These are phyloP conservation scores for Ascochyta lentis DNA, from an alignment of 2,329 filamentous ascomycete genomes.

Conservation along the genomic window DNA sequence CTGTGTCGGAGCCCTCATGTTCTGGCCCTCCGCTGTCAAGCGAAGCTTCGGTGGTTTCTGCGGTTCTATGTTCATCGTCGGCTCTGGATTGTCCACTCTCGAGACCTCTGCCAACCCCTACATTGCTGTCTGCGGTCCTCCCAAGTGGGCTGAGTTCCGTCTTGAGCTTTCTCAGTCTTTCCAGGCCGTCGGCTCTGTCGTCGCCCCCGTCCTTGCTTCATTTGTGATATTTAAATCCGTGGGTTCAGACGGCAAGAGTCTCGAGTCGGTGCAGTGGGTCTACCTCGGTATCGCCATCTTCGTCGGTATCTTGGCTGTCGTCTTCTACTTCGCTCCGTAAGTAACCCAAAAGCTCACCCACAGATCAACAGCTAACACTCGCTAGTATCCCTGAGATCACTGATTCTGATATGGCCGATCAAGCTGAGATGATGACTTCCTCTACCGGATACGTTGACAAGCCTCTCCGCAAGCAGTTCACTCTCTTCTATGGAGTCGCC, in stretches of 20 bases:
- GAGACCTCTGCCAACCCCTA: slow-evolving; percentile 82
- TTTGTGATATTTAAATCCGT: slow-evolving; percentile 65
- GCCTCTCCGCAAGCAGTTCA: slow-evolving; percentile 69
- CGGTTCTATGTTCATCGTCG: slow-evolving; percentile 73
- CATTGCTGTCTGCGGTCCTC: slow-evolving; percentile 75
- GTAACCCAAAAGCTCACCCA: not conserved
- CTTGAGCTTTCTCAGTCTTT: slow-evolving; percentile 80
- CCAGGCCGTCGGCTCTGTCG: slow-evolving; percentile 76
- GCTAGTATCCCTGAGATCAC: slow-evolving; percentile 69
- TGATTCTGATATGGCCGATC: slow-evolving; percentile 66
- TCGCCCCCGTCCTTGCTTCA: slow-evolving; percentile 75
- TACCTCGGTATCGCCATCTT: slow-evolving; percentile 82
- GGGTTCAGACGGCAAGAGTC: too few species aligned
- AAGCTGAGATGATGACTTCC: slow-evolving; percentile 41
- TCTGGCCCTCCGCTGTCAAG: slow-evolving; percentile 81
- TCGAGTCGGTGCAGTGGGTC: slow-evolving; percentile 58
- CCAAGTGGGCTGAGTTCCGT: slow-evolving; percentile 75
- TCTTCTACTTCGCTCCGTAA: slow-evolving; percentile 68
- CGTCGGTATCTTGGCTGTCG: slow-evolving; percentile 68
- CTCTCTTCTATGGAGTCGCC: slow-evolving; percentile 45
- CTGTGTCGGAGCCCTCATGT: slow-evolving; percentile 74
- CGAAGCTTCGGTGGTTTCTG: slow-evolving; percentile 78
- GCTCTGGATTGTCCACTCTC: slow-evolving; percentile 74
- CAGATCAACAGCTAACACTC: not conserved
- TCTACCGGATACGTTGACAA: slow-evolving; percentile 63